phyloP scores from a whole-genome alignment of 2,329 filamentous ascomycete genomes.

The Colletotrichum neosansevieriae region DNA sequence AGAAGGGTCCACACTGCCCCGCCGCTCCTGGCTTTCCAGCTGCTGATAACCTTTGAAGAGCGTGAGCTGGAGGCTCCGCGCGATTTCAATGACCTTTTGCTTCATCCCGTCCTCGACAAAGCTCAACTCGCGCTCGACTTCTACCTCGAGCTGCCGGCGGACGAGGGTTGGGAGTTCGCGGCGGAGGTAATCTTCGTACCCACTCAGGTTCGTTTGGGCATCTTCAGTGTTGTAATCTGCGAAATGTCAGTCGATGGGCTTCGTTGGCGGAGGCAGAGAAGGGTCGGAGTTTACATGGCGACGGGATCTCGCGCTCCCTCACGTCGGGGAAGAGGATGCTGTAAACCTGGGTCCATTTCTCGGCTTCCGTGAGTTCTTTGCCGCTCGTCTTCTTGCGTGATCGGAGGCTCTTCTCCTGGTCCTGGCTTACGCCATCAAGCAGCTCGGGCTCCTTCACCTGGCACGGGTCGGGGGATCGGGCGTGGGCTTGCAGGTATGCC shows the following conservation, averaged over 20 bases:
- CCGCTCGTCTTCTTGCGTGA: constrained; percentile 48
- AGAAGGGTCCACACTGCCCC: background rate
- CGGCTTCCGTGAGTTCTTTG: constrained; percentile 49
- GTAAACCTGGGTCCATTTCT: constrained; percentile 55
- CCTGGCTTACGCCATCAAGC: constrained; percentile 53
- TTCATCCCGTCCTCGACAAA: constrained; percentile 45
- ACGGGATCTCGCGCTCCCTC: constrained; percentile 40
- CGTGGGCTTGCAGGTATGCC: constrained; percentile 48
- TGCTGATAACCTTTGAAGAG: constrained; percentile 43
- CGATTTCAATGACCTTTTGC: constrained; percentile 43
- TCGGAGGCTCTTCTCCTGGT: constrained; percentile 50
- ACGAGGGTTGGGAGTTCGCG: constrained; percentile 50
- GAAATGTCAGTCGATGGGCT: background rate
- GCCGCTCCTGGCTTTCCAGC: constrained; percentile 25
- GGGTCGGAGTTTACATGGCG: constrained; percentile 27
- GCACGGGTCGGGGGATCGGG: constrained; percentile 45
- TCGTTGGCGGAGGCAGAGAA: accelerated
- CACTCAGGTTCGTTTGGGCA: constrained; percentile 43
- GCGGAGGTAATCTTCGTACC: constrained; percentile 46
- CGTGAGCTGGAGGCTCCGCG: constrained; percentile 42
- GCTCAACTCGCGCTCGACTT: constrained; percentile 44
- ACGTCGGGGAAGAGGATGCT: constrained; percentile 51
- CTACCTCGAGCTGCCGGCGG: constrained; percentile 47
- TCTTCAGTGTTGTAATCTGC: constrained; percentile 50
- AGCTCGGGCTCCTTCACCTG: constrained; percentile 42